phyloP scores from a whole-genome alignment of 2,329 filamentous ascomycete species.

The Bipolaris gigantea region DNA sequence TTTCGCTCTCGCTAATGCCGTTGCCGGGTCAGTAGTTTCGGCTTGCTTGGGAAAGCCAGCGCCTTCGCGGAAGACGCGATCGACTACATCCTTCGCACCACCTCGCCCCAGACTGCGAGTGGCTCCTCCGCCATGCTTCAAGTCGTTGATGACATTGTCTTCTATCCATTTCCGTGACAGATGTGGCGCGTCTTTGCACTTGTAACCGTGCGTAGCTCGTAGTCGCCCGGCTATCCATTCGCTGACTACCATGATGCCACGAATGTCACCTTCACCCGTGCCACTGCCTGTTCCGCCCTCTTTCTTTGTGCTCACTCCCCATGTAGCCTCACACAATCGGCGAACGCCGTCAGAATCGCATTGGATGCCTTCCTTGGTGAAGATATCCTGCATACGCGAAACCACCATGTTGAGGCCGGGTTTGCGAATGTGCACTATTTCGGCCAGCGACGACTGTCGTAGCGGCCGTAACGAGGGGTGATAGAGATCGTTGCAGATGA shows the following conservation, averaged over 20 bases:
- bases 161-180: constrained; percentile 79
- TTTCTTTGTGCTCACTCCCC: constrained; percentile 74
- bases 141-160: constrained; percentile 66
- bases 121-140: constrained; percentile 71
- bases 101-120: constrained; percentile 72
- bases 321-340: constrained; percentile 78
- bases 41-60: constrained; percentile 72
- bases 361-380: constrained; percentile 83
- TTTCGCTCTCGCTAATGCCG: constrained; percentile 57
- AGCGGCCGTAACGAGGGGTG: constrained; percentile 84
- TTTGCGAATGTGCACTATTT: constrained; percentile 89
- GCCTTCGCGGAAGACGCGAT: constrained; percentile 76
- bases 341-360: constrained; percentile 89
- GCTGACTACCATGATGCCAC: constrained; percentile 81
- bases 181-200: constrained; percentile 47
- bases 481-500: constrained; percentile 98
- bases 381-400: constrained; percentile 76
- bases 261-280: constrained; percentile 72
- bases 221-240: constrained; percentile 82
- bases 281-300: constrained; percentile 63
- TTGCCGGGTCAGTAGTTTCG: constrained; percentile 51
- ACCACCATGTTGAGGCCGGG: constrained; percentile 86
- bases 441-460: constrained; percentile 80
- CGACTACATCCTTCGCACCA: constrained; percentile 72
- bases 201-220: constrained; percentile 47